Evolutionary conservation across 208 protist genomes (phyloP).

Genomic region (Trypanosoma lewisi): DNA sequence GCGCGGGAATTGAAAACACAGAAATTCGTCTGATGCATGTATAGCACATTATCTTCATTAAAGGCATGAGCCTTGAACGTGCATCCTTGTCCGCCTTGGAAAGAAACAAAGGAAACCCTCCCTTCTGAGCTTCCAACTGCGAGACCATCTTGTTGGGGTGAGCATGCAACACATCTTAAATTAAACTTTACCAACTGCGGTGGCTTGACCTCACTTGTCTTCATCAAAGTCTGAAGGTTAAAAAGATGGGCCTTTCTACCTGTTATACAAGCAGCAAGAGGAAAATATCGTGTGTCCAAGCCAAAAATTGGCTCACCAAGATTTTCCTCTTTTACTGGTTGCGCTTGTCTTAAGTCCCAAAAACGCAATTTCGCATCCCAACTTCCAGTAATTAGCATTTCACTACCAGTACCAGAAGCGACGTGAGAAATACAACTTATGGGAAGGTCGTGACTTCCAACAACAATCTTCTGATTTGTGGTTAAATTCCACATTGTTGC

Average conservation of each 20-base stretch:
- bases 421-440: slow-evolving; percentile 74
- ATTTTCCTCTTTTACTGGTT: slow-evolving; percentile 62
- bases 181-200: slow-evolving; percentile 66
- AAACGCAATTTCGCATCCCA: slow-evolving; percentile 85
- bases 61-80: slow-evolving; percentile 74
- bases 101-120: slow-evolving; percentile 54
- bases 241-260: slow-evolving; percentile 62
- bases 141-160: slow-evolving; percentile 59
- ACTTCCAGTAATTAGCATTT: slow-evolving; percentile 79
- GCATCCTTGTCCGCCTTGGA: slow-evolving; percentile 37
- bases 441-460: slow-evolving; percentile 81
- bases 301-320: slow-evolving; percentile 72
- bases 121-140: slow-evolving; percentile 72
- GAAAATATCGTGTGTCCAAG: slow-evolving; percentile 55
- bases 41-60: slow-evolving; percentile 32
- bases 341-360: slow-evolving; percentile 78
- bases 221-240: slow-evolving; percentile 59
- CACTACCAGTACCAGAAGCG: slow-evolving; percentile 28
- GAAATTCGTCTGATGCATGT: slow-evolving; percentile 78
- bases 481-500: slow-evolving; percentile 77
- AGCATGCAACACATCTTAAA: slow-evolving; percentile 63
- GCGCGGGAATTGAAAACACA: slow-evolving; percentile 54
- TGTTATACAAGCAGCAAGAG: slow-evolving; percentile 69
- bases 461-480: slow-evolving; percentile 59
- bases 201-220: slow-evolving; percentile 46